Evolutionary conservation across 257 asterid species (phyloP).

Genomic region (Salvia hispanica): DNA sequence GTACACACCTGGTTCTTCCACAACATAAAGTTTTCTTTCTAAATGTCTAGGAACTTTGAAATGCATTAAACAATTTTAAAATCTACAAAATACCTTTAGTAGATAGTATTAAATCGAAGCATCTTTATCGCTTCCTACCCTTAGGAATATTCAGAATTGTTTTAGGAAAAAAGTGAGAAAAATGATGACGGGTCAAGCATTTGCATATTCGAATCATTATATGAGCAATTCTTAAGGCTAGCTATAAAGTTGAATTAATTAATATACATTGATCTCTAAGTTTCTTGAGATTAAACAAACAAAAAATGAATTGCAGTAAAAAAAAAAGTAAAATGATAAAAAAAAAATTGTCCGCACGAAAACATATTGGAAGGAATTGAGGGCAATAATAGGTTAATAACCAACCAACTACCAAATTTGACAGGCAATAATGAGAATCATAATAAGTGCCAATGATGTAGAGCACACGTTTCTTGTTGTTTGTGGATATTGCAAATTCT

Average conservation of each 20-base stretch:
- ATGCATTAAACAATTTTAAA: slow-evolving; percentile 5
- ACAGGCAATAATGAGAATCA: slow-evolving; percentile 37
- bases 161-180: neutral
- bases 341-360: no score
- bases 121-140: slow-evolving; percentile 6
- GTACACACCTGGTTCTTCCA: slow-evolving; percentile 18
- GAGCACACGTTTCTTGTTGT: slow-evolving; percentile 37
- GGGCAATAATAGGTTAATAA: slow-evolving; percentile 26
- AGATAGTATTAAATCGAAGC: neutral
- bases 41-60: slow-evolving; percentile 12
- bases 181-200: neutral
- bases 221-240: neutral
- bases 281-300: neutral
- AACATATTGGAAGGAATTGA: neutral
- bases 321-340: neutral
- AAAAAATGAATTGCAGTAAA: neutral
- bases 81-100: neutral
- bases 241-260: neutral
- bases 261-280: neutral
- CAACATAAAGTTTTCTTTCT: slow-evolving; percentile 5
- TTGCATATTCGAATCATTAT: neutral
- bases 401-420: slow-evolving; percentile 35
- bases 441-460: slow-evolving; percentile 43
- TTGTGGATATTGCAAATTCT: neutral
- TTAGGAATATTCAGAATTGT: slow-evolving; percentile 23